These are phyloP conservation scores for Rhamnella rubrinervis DNA, from an alignment of 331 rosid species.

Conservation along the genomic window DNA sequence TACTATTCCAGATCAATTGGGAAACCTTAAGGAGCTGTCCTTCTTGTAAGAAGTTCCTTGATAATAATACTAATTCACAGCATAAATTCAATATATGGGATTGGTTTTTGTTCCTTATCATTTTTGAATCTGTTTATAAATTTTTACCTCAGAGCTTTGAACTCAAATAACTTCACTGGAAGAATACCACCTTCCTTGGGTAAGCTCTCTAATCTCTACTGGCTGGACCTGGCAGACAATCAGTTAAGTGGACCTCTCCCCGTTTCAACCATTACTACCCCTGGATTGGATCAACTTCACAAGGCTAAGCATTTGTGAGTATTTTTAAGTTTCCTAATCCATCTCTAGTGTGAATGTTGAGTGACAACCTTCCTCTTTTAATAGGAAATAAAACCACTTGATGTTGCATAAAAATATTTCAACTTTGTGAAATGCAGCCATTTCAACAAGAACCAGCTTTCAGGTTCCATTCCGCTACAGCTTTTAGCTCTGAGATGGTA, in stretches of 20 bases:
- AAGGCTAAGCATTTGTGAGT: slow-evolving; percentile 88
- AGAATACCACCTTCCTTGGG: slow-evolving; percentile 73
- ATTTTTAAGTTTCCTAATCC: not conserved
- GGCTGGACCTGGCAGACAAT: slow-evolving; percentile 80
- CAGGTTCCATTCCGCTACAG: slow-evolving; percentile 60
- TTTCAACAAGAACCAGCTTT: slow-evolving; percentile 80
- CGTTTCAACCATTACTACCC: slow-evolving; percentile 50
- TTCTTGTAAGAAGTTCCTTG: slow-evolving; percentile 59
- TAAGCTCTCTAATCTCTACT: slow-evolving; percentile 68
- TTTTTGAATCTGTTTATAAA: not conserved
- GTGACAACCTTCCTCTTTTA: not conserved
- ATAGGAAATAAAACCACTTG: not conserved
- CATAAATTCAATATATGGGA: not conserved
- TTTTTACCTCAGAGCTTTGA: slow-evolving; percentile 61
- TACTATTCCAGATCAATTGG: slow-evolving; percentile 70
- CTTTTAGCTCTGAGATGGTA: slow-evolving; percentile 69
- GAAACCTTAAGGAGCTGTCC: slow-evolving; percentile 62
- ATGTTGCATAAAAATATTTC: not conserved
- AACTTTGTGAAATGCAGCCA: slow-evolving; percentile 54
- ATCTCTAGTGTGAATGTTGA: not conserved
- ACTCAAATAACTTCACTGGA: slow-evolving; percentile 71
- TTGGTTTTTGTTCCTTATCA: not conserved
- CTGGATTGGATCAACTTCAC: slow-evolving; percentile 74
- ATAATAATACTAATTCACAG: not conserved
- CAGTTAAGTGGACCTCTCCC: slow-evolving; percentile 66